phyloP scores from a whole-genome alignment of 2,329 filamentous ascomycete genomes.

The Neonectria ditissima region DNA sequence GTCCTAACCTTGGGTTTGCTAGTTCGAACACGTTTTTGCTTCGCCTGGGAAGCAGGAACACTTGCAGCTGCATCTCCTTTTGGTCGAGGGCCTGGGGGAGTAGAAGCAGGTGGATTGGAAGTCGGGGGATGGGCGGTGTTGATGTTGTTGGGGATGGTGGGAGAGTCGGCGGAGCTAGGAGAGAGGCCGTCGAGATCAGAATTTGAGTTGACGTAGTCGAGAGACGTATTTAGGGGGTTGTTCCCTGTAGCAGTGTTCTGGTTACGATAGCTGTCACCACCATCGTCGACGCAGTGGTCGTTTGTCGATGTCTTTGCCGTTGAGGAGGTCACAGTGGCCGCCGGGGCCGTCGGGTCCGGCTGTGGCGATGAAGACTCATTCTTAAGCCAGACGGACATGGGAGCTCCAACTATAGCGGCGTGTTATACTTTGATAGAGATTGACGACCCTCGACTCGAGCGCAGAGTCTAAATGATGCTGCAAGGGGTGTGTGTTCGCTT shows the following conservation, averaged over 20 bases:
- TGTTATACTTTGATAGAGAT: neutral
- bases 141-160: slow-evolving; percentile 24
- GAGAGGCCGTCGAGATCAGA: slow-evolving; percentile 7
- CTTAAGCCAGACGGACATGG: slow-evolving; percentile 41
- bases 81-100: slow-evolving; percentile 6
- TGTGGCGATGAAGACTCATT: slow-evolving; percentile 39
- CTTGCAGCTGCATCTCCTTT: slow-evolving; percentile 7
- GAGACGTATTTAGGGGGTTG: slow-evolving; percentile 10
- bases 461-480: neutral
- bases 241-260: slow-evolving; percentile 21
- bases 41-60: slow-evolving; percentile 20
- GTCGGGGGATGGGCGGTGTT: slow-evolving; percentile 15
- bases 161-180: slow-evolving; percentile 17
- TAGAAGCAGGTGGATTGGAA: slow-evolving; percentile 20
- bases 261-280: neutral
- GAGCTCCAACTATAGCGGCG: neutral
- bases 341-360: slow-evolving; percentile 27
- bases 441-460: neutral
- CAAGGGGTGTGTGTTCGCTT: neutral
- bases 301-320: slow-evolving; percentile 15
- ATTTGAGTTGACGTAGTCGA: slow-evolving; percentile 6
- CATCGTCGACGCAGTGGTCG: slow-evolving; percentile 25
- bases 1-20: slow-evolving; percentile 75
- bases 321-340: slow-evolving; percentile 19
- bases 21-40: slow-evolving; percentile 59